These are phyloP conservation scores for Boletus edulis DNA, from an alignment of 768 basidiomycete species.

Conservation along the genomic window DNA sequence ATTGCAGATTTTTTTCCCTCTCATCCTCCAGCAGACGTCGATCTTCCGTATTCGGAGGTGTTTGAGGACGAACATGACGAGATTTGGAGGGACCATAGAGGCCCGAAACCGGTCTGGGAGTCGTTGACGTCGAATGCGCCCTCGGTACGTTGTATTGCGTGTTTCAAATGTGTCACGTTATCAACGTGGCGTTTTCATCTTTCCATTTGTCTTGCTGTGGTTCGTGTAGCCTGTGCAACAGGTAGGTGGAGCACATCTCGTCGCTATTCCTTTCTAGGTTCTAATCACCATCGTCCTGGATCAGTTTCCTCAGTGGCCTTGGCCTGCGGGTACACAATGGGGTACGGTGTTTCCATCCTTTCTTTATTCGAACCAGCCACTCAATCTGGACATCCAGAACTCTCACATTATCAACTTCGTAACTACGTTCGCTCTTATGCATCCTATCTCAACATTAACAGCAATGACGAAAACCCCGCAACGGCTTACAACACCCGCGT, in stretches of 20 bases:
- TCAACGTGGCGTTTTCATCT: too few relatives aligned
- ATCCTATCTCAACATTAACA: not conserved
- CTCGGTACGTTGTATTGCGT: not conserved
- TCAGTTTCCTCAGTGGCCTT: constrained; percentile 4
- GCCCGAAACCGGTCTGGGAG: constrained; percentile 1
- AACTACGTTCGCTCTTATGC: constrained; percentile 13
- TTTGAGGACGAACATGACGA: not conserved
- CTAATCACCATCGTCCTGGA: not conserved
- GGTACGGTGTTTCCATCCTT: not conserved
- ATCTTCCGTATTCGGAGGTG: not conserved
- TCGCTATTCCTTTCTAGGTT: not conserved
- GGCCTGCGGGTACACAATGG: constrained; percentile 3
- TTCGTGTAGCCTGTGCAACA: not conserved
- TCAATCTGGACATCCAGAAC: constrained; percentile 10
- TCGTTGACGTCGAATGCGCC: constrained; percentile 3
- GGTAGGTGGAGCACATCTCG: not conserved
- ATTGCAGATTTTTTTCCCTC: not conserved
- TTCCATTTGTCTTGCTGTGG: too few relatives aligned
- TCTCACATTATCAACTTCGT: constrained; percentile 32
- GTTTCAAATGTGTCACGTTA: too few relatives aligned
- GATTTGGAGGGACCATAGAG: not conserved
- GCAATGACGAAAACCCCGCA: constrained; percentile 38
- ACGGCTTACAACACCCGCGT: constrained; percentile 46
- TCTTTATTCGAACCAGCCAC: not conserved
- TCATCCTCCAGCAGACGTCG: not conserved